Evolutionary conservation across 2,329 filamentous ascomycete genomes (phyloP), one percentile per base, ranked within the genome.

Genomic region (Epichloe typhina): DNA sequence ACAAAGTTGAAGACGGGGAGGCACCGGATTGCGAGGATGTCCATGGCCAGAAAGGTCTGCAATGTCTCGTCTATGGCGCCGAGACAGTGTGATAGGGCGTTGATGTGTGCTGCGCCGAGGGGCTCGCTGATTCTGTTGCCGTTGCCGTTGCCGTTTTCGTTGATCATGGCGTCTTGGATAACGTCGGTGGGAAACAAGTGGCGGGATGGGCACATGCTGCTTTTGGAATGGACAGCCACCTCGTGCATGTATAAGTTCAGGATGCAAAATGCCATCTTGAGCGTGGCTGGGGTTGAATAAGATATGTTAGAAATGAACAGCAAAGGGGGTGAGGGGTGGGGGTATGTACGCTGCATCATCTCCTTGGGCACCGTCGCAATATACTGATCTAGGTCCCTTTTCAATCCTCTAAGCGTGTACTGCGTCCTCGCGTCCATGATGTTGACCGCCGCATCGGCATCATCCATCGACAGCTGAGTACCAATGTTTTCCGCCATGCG

Each of bases 161-260:
- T 61, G 33, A 70, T 60, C 46, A 74, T 64, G 35, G 69, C 67
- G 49, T 72, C 66, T 21, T 69, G 66, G 33, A 75, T 60, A 44
- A 69, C 64, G 8, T 71, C 69, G n/a, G 70, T 66, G 60, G 69
- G 72, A 58, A 71, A 70, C 7, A 71, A 70, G 19, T 69, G 69
- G 53, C 60, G 67, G 58, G 77, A 70, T 54, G 78, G 75, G 49
- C 86, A 81, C 8, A 51, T 74, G 7, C 79, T 71, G 19, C 70
- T 72, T 50, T 84, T 80, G 8, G 77, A 72, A 55, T 87, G 82
- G 55, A 90, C 77, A 3, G 79, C 81, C 50, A 86, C 79, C 64
- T 90, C 86, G 62, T 90, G 83, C 70, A 89, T 82, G 61, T 86
- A 88, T 3, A 90, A 69, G 54, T 75, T 83, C 37, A 87, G 63